A percentile compares a stretch with the other conserved stretches of the same genome.
Evolutionary conservation across 305 asterid genomes (phyloP).

Genomic region (Fraxinus nigra): DNA sequence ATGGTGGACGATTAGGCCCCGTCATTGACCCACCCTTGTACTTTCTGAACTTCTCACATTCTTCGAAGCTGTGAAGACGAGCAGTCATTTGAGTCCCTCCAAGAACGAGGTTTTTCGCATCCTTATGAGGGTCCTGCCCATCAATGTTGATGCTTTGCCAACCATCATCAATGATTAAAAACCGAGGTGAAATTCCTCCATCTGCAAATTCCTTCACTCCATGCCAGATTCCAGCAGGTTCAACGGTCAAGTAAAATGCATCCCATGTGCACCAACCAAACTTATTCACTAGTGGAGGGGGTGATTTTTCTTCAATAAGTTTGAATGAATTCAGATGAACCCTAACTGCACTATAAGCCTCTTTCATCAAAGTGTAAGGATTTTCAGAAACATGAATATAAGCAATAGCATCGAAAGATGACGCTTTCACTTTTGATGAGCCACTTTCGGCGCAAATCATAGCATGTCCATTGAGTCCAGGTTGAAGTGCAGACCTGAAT

Average conservation of each 20-base stretch:
- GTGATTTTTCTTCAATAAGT: constrained; percentile 66
- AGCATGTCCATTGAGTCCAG: constrained; percentile 61
- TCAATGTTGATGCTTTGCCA: constrained; percentile 79
- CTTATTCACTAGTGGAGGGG: constrained; percentile 56
- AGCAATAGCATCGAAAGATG: constrained; percentile 46
- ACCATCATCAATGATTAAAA: constrained; percentile 71
- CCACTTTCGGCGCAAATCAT: constrained; percentile 70
- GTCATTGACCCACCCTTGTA: constrained; percentile 52
- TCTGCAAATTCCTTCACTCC: constrained; percentile 60
- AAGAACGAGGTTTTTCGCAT: constrained; percentile 56
- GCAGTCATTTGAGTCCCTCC: constrained; percentile 81
- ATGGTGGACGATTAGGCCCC: constrained; percentile 40
- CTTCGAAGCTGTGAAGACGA: constrained; percentile 62
- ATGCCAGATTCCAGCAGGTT: constrained; percentile 73
- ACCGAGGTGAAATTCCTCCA: constrained; percentile 57
- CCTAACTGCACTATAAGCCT: constrained; percentile 61
- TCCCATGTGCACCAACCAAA: constrained; percentile 94
- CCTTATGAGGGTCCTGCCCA: constrained; percentile 49
- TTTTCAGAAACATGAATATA: constrained; percentile 66
- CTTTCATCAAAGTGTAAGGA: constrained; percentile 72
- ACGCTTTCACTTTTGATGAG: constrained; percentile 39
- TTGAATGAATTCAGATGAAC: constrained; percentile 68
- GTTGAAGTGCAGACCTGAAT: constrained; percentile 66
- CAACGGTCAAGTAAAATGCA: constrained; percentile 76
- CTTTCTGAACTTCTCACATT: constrained; percentile 62